A percentile compares a stretch with the other conserved stretches of the same genome.
These are phyloP conservation scores for Populus tremula DNA, from an alignment of 345 rosid species.

Conservation along the genomic window DNA sequence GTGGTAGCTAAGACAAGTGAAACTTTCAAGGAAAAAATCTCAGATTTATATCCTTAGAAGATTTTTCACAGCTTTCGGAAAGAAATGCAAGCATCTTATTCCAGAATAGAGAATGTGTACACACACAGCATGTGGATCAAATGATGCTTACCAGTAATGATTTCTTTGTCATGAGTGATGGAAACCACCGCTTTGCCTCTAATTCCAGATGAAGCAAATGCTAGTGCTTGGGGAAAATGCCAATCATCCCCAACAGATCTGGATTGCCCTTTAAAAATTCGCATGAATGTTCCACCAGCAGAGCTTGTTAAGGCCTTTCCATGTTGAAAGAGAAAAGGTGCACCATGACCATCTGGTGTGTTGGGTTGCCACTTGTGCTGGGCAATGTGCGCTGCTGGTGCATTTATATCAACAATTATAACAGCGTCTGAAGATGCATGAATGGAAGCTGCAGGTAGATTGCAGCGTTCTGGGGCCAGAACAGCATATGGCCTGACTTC, in stretches of 20 bases:
- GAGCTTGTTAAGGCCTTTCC: slow-evolving; percentile 65
- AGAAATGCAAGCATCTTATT: slow-evolving; percentile 1
- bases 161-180: slow-evolving; percentile 75
- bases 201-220: slow-evolving; percentile 83
- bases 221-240: slow-evolving; percentile 85
- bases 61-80: not conserved
- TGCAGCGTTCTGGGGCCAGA: slow-evolving; percentile 84
- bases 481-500: slow-evolving; percentile 75
- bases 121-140: not conserved
- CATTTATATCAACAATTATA: slow-evolving; percentile 70
- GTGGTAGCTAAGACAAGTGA: not conserved
- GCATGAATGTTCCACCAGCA: slow-evolving; percentile 70
- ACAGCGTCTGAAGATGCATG: slow-evolving; percentile 83
- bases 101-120: not conserved
- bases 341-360: slow-evolving; percentile 92
- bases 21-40: not conserved
- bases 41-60: not conserved
- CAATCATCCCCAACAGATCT: slow-evolving; percentile 62
- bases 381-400: slow-evolving; percentile 88
- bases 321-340: slow-evolving; percentile 92
- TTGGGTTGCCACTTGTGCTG: slow-evolving; percentile 96
- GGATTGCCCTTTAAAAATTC: slow-evolving; percentile 84
- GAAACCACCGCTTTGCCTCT: slow-evolving; percentile 74
- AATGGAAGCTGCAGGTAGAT: slow-evolving; percentile 91
- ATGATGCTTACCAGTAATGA: slow-evolving; percentile 66